phyloP scores from a whole-genome alignment of 345 rosid species.

The Abelmoschus esculentus region DNA sequence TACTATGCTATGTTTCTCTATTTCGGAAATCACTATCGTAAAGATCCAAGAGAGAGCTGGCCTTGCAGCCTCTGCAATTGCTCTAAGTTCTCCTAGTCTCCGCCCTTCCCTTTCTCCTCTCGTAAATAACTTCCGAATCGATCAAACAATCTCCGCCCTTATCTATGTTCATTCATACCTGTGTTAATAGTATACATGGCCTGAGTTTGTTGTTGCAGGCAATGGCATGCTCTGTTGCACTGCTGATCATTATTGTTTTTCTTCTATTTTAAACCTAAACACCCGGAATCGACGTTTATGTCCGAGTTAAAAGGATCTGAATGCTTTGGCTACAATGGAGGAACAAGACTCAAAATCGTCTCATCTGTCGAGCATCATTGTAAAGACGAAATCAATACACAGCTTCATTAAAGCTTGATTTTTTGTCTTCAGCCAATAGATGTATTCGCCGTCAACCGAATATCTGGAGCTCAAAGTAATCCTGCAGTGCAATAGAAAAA shows the following conservation, averaged over 20 bases:
- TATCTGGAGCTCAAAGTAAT: too few relatives aligned
- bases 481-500: too few relatives aligned
- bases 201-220: conserved; percentile 39
- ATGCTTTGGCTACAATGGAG: background rate
- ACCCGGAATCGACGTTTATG: background rate
- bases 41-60: conserved; percentile 97
- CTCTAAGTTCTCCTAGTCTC: conserved; percentile 36
- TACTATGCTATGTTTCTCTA: conserved; percentile 78
- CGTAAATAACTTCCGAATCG: background rate
- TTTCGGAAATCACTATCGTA: conserved; percentile 80
- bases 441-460: too few relatives aligned
- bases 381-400: background rate
- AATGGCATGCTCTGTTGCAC: conserved; percentile 57
- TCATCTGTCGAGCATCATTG: background rate
- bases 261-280: conserved; percentile 22
- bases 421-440: too few relatives aligned
- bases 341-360: background rate
- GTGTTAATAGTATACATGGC: background rate
- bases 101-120: background rate
- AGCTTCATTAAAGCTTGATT: too few relatives aligned
- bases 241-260: conserved; percentile 41
- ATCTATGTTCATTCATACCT: background rate
- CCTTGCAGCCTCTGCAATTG: conserved; percentile 91
- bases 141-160: background rate
- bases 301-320: background rate